Base-by-base conservation (phyloP, 2,329 filamentous ascomycete species). In the Diaporthe citriasiana region DNA sequence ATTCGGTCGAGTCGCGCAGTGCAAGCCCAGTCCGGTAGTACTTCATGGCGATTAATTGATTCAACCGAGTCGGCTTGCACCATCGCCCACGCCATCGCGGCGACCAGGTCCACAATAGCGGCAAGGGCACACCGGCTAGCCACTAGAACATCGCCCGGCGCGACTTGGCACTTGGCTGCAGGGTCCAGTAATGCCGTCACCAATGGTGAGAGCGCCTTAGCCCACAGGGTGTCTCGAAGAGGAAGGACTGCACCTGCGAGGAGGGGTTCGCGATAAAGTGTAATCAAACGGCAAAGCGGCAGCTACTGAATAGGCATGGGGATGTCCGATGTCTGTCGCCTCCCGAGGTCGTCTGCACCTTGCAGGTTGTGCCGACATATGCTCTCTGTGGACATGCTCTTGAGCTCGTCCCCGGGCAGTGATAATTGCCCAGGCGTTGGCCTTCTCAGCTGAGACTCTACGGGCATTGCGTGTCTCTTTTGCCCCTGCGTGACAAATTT, bases 141-240 rank as follows among this genome's bases (percentile, higher is more conserved):
- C 63, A 40, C 63, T 53, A 71, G 42, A 33, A 30, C 33, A 45
- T 45, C 53, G 38, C 30, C 59, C 53, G 69, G 65, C 38, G 45
- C 42, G 59, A 42, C 57, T 60, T 35, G 47, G 59, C 51, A 53
- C 47, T 47, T 55, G 72, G 65, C 57, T 51, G 55, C 56, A 40
- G 38, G 70, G 40, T 71, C 47, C 59, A 63, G 42, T n/a, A 38
- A 22, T 56, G 22, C 33, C 27, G 42, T 38, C 57, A 56, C 72
- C 72, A 74, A 74, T 74, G 42, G 59, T 66, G 68, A 27, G 27
- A 30, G 69, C 72, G 50, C 56, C 50, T 53, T 60, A n/a, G 27
- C 47, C 51, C 69, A 72, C 69, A 40, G 27, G 27, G 27, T 42
- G 56, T 68, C 73, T 59, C 55, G 38, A 65, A 59, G 33, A 42